These are phyloP conservation scores for Tricladium varicosporioides DNA, from an alignment of 2,329 filamentous ascomycete species.

Conservation along the genomic window DNA sequence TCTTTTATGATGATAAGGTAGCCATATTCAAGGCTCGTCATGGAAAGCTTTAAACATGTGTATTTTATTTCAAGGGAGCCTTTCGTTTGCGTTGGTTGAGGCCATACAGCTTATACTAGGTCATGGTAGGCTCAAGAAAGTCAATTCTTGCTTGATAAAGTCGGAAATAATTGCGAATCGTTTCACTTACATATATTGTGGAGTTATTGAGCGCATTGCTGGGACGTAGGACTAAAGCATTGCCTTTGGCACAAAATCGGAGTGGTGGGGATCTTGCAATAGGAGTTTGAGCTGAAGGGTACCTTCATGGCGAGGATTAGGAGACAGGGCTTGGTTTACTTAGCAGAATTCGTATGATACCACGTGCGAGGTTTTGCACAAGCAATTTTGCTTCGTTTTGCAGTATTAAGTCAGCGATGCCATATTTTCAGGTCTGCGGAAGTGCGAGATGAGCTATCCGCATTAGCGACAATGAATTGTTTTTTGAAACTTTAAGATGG, in stretches of 20 bases:
- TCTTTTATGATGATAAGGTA: conserved; percentile 83
- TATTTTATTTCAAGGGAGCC: not conserved
- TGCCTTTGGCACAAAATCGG: conserved; percentile 6
- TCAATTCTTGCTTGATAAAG: not conserved
- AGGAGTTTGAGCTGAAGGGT: conserved; percentile 11
- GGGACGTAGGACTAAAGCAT: conserved; percentile 14
- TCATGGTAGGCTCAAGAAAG: not conserved
- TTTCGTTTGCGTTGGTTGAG: too few relatives aligned
- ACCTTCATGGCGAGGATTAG: conserved; percentile 1
- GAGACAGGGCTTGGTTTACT: conserved; percentile 2
- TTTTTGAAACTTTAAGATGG: not conserved
- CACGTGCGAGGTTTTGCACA: not conserved
- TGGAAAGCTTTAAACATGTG: conserved; percentile 25
- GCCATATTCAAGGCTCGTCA: conserved; percentile 72
- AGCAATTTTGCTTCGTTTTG: not conserved
- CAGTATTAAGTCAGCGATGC: not conserved
- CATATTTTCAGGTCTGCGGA: not conserved
- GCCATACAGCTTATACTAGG: too few relatives aligned
- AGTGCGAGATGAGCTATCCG: not conserved
- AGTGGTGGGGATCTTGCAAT: conserved; percentile 3
- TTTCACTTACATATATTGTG: conserved; percentile 15
- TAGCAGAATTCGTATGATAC: conserved; percentile 11
- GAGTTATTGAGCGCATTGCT: conserved; percentile 21
- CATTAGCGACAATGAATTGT: not conserved
- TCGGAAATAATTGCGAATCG: not conserved